Evolutionary conservation across 306 rosid genomes (phyloP).

Genomic region (Prosopis cineraria): DNA sequence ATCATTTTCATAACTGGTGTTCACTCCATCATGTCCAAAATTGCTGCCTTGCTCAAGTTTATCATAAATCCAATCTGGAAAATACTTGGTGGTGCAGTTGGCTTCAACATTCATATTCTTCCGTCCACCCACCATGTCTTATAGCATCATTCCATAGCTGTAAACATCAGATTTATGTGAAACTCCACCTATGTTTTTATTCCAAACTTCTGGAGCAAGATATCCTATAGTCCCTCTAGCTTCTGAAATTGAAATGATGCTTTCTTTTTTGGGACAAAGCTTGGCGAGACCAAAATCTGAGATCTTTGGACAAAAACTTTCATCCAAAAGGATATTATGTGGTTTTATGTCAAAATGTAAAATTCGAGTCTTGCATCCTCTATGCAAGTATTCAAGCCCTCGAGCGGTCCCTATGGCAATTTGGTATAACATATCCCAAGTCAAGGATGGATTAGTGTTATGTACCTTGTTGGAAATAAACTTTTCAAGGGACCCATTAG

Average conservation of each 20-base stretch:
- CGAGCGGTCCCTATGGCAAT: neutral
- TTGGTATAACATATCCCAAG: neutral
- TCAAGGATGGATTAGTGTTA: neutral
- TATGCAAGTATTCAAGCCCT: neutral
- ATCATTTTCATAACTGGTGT: neutral
- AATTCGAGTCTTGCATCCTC: neutral
- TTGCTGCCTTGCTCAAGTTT: neutral
- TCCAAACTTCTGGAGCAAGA: neutral
- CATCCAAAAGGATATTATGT: neutral
- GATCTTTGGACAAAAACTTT: neutral
- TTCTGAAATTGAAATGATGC: neutral
- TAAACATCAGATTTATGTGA: neutral
- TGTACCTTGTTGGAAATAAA: neutral
- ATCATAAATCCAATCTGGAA: neutral
- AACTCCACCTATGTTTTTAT: neutral
- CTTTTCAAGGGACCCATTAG: slow-evolving; percentile 43
- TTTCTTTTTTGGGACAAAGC: neutral
- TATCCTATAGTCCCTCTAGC: neutral
- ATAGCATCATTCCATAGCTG: neutral
- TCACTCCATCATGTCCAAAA: neutral
- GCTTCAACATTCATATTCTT: neutral
- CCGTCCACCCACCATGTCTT: neutral
- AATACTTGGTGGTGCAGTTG: neutral
- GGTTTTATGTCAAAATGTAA: neutral
- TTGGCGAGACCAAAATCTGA: neutral